Evolutionary conservation across 164 flowering plant genomes (phyloP).

Genomic region (Platanus orientalis): DNA sequence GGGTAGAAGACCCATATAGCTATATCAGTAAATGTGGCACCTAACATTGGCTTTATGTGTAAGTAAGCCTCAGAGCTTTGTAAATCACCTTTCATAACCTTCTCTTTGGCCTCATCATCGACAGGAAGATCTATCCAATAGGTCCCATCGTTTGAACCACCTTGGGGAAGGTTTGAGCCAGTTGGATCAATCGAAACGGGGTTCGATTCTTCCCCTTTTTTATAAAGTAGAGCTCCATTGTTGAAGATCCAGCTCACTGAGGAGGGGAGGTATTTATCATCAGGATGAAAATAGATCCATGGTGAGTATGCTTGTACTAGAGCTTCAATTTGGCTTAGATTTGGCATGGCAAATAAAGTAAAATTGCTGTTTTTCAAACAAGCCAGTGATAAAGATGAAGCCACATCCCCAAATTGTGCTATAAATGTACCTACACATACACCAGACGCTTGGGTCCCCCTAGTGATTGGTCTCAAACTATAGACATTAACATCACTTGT

Average conservation of each 20-base stretch:
- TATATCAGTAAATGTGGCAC: constrained; percentile 66
- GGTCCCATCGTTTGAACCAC: constrained; percentile 59
- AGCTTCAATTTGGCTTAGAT: constrained; percentile 41
- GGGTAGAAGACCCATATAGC: constrained; percentile 79
- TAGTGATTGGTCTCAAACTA: constrained; percentile 35
- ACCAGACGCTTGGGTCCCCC: constrained; percentile 49
- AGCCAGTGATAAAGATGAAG: constrained; percentile 22
- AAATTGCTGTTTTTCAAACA: constrained; percentile 49
- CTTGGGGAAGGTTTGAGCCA: constrained; percentile 82
- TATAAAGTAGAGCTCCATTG: constrained; percentile 60
- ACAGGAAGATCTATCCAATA: constrained; percentile 86
- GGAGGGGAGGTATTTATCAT: constrained; percentile 66
- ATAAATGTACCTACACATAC: constrained; percentile 55
- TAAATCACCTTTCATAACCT: constrained; percentile 59
- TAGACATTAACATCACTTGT: constrained; percentile 32
- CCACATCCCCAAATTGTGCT: constrained; percentile 19
- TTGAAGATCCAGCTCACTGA: constrained; percentile 72
- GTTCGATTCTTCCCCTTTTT: constrained; percentile 43
- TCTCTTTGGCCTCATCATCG: constrained; percentile 35
- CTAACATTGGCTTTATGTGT: constrained; percentile 72
- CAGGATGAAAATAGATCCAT: constrained; percentile 64
- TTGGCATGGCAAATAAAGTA: constrained; percentile 48
- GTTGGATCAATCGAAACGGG: constrained; percentile 44
- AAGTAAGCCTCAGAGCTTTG: constrained; percentile 43
- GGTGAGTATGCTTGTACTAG: constrained; percentile 59